Conservation (phyloP, 2,329 filamentous ascomycete genomes). For the Cadophora malorum region DNA sequence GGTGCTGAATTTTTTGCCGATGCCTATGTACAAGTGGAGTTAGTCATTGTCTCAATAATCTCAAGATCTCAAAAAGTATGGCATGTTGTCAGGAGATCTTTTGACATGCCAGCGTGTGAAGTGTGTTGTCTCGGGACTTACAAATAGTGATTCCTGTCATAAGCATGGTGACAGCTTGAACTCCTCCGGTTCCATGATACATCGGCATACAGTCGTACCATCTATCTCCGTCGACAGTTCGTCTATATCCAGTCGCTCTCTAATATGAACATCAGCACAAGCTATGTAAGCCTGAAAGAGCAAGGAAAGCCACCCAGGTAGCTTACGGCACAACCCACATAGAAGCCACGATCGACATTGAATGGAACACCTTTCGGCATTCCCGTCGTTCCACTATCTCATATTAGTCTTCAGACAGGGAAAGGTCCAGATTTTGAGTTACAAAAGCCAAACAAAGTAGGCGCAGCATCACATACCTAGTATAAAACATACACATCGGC, state of each 20-base stretch:
- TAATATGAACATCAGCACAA: constrained; percentile 14
- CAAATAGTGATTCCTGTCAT: constrained; percentile 60
- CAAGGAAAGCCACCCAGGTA: constrained; percentile 5
- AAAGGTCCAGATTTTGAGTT: too few relatives aligned
- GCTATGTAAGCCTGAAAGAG: neutral
- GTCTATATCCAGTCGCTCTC: constrained; percentile 30
- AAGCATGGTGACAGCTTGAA: constrained; percentile 40
- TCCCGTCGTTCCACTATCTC: constrained; percentile 71
- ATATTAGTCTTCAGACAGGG: too few relatives aligned
- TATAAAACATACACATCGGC: constrained; percentile 73
- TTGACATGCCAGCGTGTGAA: neutral
- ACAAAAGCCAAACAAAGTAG: too few relatives aligned
- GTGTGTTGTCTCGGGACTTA: neutral
- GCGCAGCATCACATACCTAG: constrained; percentile 51
- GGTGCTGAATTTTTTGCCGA: constrained; percentile 72
- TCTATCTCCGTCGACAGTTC: constrained; percentile 54
- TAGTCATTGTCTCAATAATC: neutral
- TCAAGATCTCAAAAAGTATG: too few relatives aligned
- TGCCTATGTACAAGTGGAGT: constrained; percentile 33
- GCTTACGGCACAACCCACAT: constrained; percentile 38
- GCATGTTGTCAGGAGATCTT: neutral
- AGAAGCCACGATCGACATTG: constrained; percentile 54
- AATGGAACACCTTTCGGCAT: constrained; percentile 74
- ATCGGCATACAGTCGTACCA: constrained; percentile 81
- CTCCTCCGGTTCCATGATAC: constrained; percentile 74